phyloP scores from a whole-genome alignment of 2,329 filamentous ascomycete species.

The Pseudocercospora eumusae region DNA sequence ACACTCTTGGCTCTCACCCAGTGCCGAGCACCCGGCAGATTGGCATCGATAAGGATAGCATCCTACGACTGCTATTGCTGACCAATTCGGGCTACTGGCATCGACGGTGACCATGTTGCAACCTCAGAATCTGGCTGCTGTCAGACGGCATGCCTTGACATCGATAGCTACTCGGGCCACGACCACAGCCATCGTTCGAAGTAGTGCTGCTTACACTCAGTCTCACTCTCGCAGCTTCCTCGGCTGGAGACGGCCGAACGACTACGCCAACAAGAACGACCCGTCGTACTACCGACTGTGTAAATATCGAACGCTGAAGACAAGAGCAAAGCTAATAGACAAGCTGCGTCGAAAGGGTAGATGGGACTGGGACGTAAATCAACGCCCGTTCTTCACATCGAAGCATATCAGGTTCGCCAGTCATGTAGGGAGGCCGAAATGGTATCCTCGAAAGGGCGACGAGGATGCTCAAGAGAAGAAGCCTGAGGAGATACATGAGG shows the following conservation, averaged over 20 bases:
- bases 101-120: conserved; percentile 7
- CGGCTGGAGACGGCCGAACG: conserved; percentile 29
- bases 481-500: conserved; percentile 14
- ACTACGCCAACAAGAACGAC: conserved; percentile 38
- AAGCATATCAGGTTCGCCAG: conserved; percentile 37
- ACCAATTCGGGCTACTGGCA: neutral
- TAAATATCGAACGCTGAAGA: conserved; percentile 36
- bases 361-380: conserved; percentile 37
- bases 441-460: conserved; percentile 23
- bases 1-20: neutral
- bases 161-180: conserved; percentile 17
- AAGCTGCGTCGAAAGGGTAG: conserved; percentile 35
- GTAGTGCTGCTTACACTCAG: conserved; percentile 17
- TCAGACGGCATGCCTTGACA: conserved; percentile 6
- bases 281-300: conserved; percentile 36
- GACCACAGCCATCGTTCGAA: conserved; percentile 21
- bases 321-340: conserved; percentile 37
- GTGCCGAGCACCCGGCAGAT: neutral
- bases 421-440: conserved; percentile 31
- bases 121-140: conserved; percentile 5
- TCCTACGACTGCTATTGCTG: conserved; percentile 6
- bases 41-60: conserved; percentile 10
- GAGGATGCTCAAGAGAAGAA: conserved; percentile 20
- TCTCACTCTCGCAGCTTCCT: conserved; percentile 31
- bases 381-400: conserved; percentile 33